Conservation (phyloP, 148 eudicot genomes). For the Cornus florida region DNA sequence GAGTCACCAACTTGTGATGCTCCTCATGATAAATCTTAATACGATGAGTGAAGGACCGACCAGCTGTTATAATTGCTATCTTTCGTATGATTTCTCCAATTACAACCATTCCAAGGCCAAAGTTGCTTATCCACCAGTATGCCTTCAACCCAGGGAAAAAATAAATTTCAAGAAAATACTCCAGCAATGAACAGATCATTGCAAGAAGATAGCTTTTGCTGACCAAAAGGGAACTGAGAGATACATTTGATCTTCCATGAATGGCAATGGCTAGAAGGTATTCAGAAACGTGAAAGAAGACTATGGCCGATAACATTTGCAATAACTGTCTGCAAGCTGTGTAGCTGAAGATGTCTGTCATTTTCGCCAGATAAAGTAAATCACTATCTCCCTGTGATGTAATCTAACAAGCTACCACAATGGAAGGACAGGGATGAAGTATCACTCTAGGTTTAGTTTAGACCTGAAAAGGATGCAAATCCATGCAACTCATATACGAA, state of each 20-base stretch:
- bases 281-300: slow-evolving; percentile 82
- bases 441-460: slow-evolving; percentile 17
- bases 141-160: slow-evolving; percentile 71
- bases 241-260: slow-evolving; percentile 77
- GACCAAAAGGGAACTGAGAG: slow-evolving; percentile 65
- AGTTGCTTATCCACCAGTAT: slow-evolving; percentile 71
- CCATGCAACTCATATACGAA: background rate
- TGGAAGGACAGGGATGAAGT: background rate
- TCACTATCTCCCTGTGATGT: slow-evolving; percentile 2
- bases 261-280: slow-evolving; percentile 58
- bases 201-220: slow-evolving; percentile 72
- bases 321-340: slow-evolving; percentile 68
- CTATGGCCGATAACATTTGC: slow-evolving; percentile 60
- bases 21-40: slow-evolving; percentile 69
- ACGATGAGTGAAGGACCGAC: slow-evolving; percentile 77
- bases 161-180: slow-evolving; percentile 57
- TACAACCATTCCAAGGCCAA: slow-evolving; percentile 62
- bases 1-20: slow-evolving; percentile 68
- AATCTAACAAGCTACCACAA: slow-evolving; percentile 1
- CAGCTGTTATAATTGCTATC: slow-evolving; percentile 75
- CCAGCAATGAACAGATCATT: slow-evolving; percentile 67
- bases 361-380: slow-evolving; percentile 27
- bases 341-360: slow-evolving; percentile 54
- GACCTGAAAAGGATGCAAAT: slow-evolving; percentile 33
- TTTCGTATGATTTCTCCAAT: slow-evolving; percentile 72